These are phyloP conservation scores for Turnera subulata DNA, from an alignment of 345 rosid species.

Conservation along the genomic window DNA sequence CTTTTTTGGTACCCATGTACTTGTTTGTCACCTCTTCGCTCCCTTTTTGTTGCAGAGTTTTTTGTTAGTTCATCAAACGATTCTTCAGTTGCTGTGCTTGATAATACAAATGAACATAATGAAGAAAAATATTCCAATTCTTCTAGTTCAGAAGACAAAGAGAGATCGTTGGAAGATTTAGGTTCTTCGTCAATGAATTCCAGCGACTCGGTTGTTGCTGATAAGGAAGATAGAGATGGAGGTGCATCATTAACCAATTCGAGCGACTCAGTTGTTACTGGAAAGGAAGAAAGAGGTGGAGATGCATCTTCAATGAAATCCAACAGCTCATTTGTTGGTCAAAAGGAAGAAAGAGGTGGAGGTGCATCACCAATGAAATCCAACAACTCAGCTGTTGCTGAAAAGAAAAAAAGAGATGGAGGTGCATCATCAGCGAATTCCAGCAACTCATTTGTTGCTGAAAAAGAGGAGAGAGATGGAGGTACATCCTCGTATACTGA, in stretches of 20 bases:
- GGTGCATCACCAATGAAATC: conserved; percentile 20
- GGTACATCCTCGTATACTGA: conserved; percentile 26
- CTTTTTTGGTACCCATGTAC: neutral
- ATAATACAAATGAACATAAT: conserved; percentile 18
- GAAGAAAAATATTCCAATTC: conserved; percentile 22
- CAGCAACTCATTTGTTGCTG: conserved; percentile 12
- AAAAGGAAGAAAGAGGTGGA: too few relatives aligned
- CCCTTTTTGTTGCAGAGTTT: conserved; percentile 13
- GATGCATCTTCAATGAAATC: neutral
- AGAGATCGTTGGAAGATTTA: conserved; percentile 4
- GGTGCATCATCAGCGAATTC: conserved; percentile 20
- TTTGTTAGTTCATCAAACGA: conserved; percentile 12
- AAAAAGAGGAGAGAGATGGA: conserved; percentile 15
- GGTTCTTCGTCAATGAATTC: conserved; percentile 20
- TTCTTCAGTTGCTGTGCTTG: conserved; percentile 13
- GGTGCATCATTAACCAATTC: neutral
- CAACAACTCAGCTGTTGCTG: conserved; percentile 12
- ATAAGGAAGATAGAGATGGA: conserved; percentile 15
- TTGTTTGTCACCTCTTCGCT: neutral
- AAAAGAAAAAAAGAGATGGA: conserved; percentile 15
- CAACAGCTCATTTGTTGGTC: neutral
- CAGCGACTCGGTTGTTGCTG: conserved; percentile 12
- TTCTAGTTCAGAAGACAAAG: conserved; percentile 16
- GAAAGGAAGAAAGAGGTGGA: neutral
- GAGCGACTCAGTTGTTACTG: neutral